Base-by-base conservation (phyloP, 768 basidiomycete species). In the Lyophyllum atratum region DNA sequence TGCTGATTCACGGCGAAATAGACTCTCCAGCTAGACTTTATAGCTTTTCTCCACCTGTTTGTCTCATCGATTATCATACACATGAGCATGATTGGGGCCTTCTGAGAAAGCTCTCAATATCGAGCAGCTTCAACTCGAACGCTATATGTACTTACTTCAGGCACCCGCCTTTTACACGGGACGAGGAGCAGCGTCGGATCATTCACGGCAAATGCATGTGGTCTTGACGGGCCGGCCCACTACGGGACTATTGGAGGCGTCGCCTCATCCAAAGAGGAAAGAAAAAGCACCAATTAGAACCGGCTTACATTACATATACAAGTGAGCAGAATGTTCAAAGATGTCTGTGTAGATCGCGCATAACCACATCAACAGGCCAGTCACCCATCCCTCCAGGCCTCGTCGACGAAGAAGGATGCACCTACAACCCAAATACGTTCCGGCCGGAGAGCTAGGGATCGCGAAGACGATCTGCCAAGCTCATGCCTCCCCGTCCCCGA, bases 381-480 rank as follows among this genome's bases (percentile, higher is more conserved):
- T n/a, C n/a, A n/a, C n/a, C n/a, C n/a, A n/a, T n/a, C n/a, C n/a
- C n/a, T n/a, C n/a, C n/a, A n/a, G n/a, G n/a, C n/a, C n/a, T n/a
- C n/a, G n/a, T n/a, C n/a, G n/a, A n/a, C n/a, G n/a, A n/a, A n/a
- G n/a, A n/a, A n/a, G n/a, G n/a, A n/a, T n/a, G n/a, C n/a, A 37
- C 34, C 34, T 37, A 37, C 34, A 9, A 15, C 17, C 34, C 34
- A 37, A 7, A 37, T 15, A 37, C 34, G 12, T 15, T 15, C 3
- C 34, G 4, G 11, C 34, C 11, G 3, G 11, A 31, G 11, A 15
- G 12, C 34, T 37, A 53, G 14, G 57, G 57, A 49, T 58, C 57
- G 10, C 57, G 34, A 28, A 58, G 46, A 22, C 58, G 58, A 22
- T 59, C 49, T 5, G 42, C 47, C 10, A 59, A 45, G 19, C 45